Percentiles rank a stretch among this genome's conserved stretches.
Conservation (phyloP, 192 early-diverging fungal species). For the Linnemannia schmuckeri region DNA sequence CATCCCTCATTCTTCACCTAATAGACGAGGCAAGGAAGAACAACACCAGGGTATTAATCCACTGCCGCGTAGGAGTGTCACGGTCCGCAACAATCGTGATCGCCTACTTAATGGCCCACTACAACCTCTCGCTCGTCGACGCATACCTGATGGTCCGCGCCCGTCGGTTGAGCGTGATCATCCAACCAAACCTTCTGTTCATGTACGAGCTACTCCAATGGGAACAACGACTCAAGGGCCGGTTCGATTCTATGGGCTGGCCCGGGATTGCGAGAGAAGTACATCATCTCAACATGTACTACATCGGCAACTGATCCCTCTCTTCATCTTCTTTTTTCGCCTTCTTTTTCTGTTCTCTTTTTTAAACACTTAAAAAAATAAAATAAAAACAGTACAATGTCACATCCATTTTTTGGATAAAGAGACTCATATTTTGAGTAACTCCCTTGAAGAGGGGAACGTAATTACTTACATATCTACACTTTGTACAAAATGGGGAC, state of each 20-base stretch:
- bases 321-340: neutral
- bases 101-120: conserved; percentile 68
- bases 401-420: neutral
- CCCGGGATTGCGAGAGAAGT: conserved; percentile 63
- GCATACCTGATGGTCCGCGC: conserved; percentile 71
- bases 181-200: conserved; percentile 74
- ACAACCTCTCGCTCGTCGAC: conserved; percentile 61
- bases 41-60: conserved; percentile 60
- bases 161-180: conserved; percentile 71
- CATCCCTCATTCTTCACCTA: neutral
- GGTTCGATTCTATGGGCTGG: conserved; percentile 60
- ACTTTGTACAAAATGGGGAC: neutral
- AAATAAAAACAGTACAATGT: neutral
- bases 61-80: conserved; percentile 73
- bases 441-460: neutral
- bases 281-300: conserved; percentile 69
- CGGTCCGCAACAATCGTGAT: conserved; percentile 71
- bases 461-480: neutral
- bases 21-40: conserved; percentile 63
- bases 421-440: too few relatives aligned
- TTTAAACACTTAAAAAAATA: neutral
- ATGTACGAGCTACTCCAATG: conserved; percentile 75
- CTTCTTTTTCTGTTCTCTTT: neutral
- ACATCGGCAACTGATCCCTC: conserved; percentile 48
- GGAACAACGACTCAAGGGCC: conserved; percentile 63